Evolutionary conservation across 352 stramenopile genomes (phyloP).

Genomic region (Phytophthora podocarpi): DNA sequence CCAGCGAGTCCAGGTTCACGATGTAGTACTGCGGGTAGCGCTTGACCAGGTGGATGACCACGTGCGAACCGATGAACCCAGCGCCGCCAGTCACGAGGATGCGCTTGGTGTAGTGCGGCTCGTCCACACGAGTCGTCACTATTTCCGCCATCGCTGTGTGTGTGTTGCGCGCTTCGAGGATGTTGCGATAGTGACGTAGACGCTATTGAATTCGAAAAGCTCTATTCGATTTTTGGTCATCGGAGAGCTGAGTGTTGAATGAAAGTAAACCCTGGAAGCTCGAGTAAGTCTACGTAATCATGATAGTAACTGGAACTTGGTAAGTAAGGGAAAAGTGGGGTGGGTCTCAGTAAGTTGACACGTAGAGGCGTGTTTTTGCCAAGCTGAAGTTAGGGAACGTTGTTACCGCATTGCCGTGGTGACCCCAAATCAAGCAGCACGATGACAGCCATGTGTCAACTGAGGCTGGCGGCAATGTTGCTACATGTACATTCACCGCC

Average conservation of each 20-base stretch:
- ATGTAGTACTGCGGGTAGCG: constrained; percentile 98
- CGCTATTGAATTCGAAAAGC: not conserved
- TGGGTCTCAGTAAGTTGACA: constrained; percentile 3
- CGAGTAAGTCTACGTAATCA: constrained; percentile 5
- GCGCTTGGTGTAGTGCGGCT: constrained; percentile 71
- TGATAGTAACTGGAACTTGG: not conserved
- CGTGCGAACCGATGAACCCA: constrained; percentile 97
- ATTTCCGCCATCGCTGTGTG: constrained; percentile 5
- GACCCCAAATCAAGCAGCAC: constrained; percentile 1
- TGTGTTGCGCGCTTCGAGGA: not conserved
- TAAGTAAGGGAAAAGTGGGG: not conserved
- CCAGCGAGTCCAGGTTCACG: constrained; percentile 95
- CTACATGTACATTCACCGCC: not conserved
- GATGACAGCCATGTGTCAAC: not conserved
- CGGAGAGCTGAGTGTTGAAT: constrained; percentile 21
- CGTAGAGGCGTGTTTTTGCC: constrained; percentile 6
- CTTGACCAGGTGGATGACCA: constrained; percentile 96
- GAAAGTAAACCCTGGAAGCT: not conserved
- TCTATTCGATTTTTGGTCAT: constrained; percentile 24
- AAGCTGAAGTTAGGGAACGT: constrained; percentile 9
- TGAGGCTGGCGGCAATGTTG: not conserved
- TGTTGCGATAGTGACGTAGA: not conserved
- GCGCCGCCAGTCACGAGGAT: constrained; percentile 98
- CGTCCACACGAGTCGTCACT: not conserved
- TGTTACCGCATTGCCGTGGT: not conserved